phyloP scores from a whole-genome alignment of 495 filamentous ascomycete genomes.

The Ramalina intermedia region DNA sequence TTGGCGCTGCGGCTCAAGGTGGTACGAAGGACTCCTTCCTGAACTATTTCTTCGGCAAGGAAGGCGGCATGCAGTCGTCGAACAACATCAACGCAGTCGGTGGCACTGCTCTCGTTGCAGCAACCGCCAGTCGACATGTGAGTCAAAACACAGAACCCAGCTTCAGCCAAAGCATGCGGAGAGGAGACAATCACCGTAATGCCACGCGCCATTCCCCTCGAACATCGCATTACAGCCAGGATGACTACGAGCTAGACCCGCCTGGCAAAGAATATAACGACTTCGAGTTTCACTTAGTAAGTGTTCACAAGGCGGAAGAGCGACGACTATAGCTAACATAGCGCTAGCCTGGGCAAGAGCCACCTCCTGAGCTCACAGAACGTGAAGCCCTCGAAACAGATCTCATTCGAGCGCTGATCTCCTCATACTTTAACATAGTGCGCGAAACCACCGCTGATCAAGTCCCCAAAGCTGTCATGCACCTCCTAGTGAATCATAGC shows the following conservation, averaged over 20 bases:
- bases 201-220: constrained; percentile 24
- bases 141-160: constrained; percentile 63
- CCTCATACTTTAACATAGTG: constrained; percentile 96
- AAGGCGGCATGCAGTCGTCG: constrained; percentile 42
- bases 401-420: constrained; percentile 88
- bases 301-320: constrained; percentile 23
- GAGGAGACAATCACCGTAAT: constrained; percentile 44
- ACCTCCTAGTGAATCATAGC: constrained; percentile 92
- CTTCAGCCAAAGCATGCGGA: constrained; percentile 69
- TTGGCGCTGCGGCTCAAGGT: constrained; percentile 34
- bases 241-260: constrained; percentile 30
- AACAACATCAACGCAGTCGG: constrained; percentile 24
- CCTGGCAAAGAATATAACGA: constrained; percentile 19
- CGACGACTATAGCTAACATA: constrained; percentile 2
- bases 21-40: constrained; percentile 73
- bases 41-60: constrained; percentile 97
- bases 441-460: constrained; percentile 94
- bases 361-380: constrained; percentile 66
- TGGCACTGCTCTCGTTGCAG: constrained; percentile 23
- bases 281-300: constrained; percentile 45
- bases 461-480: constrained; percentile 98
- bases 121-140: constrained; percentile 45
- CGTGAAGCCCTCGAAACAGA: constrained; percentile 95
- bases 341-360: background rate
- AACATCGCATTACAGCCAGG: constrained; percentile 14